Evolutionary conservation across 1,284 basidiomycete genomes (phyloP).

Genomic region (Trichosporon faecale): DNA sequence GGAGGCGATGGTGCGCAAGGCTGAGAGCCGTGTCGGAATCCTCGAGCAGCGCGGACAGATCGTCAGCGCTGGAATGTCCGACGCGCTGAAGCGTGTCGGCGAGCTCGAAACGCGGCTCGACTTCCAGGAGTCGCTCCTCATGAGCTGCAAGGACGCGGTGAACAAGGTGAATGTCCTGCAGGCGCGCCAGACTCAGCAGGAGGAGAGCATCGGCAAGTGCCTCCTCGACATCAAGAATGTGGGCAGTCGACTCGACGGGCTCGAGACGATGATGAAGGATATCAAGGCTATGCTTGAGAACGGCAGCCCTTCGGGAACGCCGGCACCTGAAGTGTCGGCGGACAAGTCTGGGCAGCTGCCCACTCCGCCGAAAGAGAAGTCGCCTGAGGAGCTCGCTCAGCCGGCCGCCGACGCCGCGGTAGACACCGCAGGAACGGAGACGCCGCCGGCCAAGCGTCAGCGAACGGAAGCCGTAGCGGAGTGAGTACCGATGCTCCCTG

Average conservation of each 20-base stretch:
- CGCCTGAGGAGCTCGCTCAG: background rate
- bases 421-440: background rate
- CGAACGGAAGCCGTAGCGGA: background rate
- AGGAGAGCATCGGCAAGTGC: background rate
- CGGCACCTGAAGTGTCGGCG: background rate
- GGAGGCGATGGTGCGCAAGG: background rate
- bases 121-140: background rate
- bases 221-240: background rate
- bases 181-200: background rate
- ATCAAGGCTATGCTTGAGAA: background rate
- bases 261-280: background rate
- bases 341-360: background rate
- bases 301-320: background rate
- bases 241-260: background rate
- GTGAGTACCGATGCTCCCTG: background rate
- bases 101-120: background rate
- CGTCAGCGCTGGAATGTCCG: background rate
- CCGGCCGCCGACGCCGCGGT: background rate
- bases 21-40: background rate
- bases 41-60: background rate
- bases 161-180: background rate
- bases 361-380: background rate
- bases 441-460: background rate
- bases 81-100: background rate
- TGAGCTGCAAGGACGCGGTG: background rate